Evolutionary conservation across 495 filamentous ascomycete species (phyloP), one percentile per base, ranked within the genome.

Genomic region (Lepraria neglecta): DNA sequence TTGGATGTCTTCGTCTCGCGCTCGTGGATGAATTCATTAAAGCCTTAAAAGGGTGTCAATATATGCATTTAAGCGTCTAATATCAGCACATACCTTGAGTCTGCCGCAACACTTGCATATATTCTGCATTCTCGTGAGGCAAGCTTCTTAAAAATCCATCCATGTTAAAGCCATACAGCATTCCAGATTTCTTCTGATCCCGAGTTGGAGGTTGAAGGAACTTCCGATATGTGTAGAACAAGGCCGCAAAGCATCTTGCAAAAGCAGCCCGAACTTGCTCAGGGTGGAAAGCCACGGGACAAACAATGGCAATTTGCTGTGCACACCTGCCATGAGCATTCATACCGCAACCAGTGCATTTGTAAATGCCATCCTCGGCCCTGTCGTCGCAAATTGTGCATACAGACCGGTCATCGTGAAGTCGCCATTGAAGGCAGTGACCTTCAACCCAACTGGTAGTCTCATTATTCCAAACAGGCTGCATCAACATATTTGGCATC

Each of bases 11-110:
- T 80, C 17, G 79, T 78, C 71, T 98, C 94, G 38, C 94, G 85
- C 54, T 95, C 90, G 70, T 95, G 90, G 68, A 97, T 92, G 69
- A 97, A 98, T 73, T 97, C 91, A 69, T 95, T 96, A 73, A 98
- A 97, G 17, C 80, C 91, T 92, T 53, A 21, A 6, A 19, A 24
- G 43, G 40, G n/a, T 42, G 53, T 68, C 54, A 70, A 65, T 44
- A 66, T 58, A 15, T 46, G 14, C 7, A 47, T 17, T 21, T 40
- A 14, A 3, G 21, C 30, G 7, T 43, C 17, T 38, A 50, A n/a
- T 14, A 43, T 31, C 3, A 27, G n/a, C 35, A 65, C 79, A 70
- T 78, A 91, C 89, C 87, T 84, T 98, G 94, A 5, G 92, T 98
- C 65, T 98, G 88, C 70, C 89, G 88, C 70, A 98, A 80, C 79